These are phyloP conservation scores for Mycena polygramma DNA, from an alignment of 768 basidiomycete genomes.

Conservation along the genomic window DNA sequence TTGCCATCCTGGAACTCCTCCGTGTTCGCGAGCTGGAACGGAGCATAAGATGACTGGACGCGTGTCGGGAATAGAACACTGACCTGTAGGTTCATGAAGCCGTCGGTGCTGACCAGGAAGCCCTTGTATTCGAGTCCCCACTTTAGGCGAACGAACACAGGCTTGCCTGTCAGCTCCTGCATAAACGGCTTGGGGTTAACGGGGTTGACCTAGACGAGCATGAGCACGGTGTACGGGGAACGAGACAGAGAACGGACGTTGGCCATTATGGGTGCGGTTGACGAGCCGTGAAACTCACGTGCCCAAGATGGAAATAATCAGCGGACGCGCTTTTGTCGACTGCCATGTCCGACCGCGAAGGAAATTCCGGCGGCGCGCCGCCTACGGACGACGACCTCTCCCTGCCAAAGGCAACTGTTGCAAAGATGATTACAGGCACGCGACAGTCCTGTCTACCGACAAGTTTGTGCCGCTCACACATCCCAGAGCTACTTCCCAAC, in stretches of 20 bases:
- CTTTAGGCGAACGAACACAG: constrained; percentile 94
- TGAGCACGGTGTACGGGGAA: constrained; percentile 13
- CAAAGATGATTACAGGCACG: constrained; percentile 94
- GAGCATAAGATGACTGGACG: neutral
- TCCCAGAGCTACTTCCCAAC: constrained; percentile 86
- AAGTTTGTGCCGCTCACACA: constrained; percentile 27
- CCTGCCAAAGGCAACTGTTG: constrained; percentile 96
- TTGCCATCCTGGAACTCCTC: constrained; percentile 98
- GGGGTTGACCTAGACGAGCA: constrained; percentile 75
- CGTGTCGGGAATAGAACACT: constrained; percentile 37
- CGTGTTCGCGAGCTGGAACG: constrained; percentile 91
- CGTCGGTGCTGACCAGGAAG: constrained; percentile 98
- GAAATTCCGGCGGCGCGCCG: constrained; percentile 69
- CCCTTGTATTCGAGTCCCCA: constrained; percentile 99
- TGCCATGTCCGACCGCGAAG: constrained; percentile 93
- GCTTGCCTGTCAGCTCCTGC: constrained; percentile 98
- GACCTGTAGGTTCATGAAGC: constrained; percentile 99
- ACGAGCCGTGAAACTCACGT: constrained; percentile 39
- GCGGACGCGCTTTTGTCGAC: constrained; percentile 24
- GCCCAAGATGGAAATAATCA: constrained; percentile 36
- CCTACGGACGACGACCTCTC: constrained; percentile 93
- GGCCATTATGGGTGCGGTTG: constrained; percentile 68
- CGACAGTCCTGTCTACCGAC: constrained; percentile 33
- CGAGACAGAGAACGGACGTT: constrained; percentile 59
- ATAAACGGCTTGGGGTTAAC: constrained; percentile 99